Conservation (phyloP, 2,329 filamentous ascomycete genomes). For the Thielaviopsis euricoi region DNA sequence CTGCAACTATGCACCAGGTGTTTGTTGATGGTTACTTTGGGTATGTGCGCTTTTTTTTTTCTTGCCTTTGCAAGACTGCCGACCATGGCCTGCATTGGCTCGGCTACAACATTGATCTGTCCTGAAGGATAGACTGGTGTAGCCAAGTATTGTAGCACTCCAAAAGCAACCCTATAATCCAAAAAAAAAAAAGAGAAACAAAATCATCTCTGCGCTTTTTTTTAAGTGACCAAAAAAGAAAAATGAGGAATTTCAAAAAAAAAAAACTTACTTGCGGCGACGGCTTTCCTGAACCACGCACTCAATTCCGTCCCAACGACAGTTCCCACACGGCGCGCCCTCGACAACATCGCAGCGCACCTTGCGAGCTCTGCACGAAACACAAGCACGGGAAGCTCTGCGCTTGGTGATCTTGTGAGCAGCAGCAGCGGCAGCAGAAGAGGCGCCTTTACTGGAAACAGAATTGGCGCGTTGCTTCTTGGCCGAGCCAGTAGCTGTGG, state of each 20-base stretch:
- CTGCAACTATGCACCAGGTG: no score
- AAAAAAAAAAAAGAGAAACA: not conserved
- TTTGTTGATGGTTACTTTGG: no score
- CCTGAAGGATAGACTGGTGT: no score
- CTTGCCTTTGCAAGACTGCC: no score
- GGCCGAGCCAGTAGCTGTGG: not conserved
- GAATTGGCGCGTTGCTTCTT: constrained; percentile 5
- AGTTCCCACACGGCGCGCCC: constrained; percentile 75
- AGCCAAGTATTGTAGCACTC: no score
- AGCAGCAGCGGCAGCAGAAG: constrained; percentile 18
- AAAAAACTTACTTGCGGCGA: constrained; percentile 57
- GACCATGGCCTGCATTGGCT: no score
- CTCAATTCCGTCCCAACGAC: constrained; percentile 62
- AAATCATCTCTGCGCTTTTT: not conserved
- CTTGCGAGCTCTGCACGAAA: constrained; percentile 75
- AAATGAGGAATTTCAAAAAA: constrained; percentile 16
- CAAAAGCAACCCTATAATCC: not conserved
- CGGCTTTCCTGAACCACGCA: constrained; percentile 68
- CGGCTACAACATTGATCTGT: no score
- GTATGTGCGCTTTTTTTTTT: no score
- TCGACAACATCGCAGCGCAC: constrained; percentile 90
- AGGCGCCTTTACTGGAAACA: constrained; percentile 18
- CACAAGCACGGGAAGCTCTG: constrained; percentile 80
- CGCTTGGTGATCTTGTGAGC: constrained; percentile 48
- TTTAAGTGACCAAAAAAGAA: not conserved